These are phyloP conservation scores for Suillus weaverae DNA, from an alignment of 768 basidiomycete species.

Conservation along the genomic window DNA sequence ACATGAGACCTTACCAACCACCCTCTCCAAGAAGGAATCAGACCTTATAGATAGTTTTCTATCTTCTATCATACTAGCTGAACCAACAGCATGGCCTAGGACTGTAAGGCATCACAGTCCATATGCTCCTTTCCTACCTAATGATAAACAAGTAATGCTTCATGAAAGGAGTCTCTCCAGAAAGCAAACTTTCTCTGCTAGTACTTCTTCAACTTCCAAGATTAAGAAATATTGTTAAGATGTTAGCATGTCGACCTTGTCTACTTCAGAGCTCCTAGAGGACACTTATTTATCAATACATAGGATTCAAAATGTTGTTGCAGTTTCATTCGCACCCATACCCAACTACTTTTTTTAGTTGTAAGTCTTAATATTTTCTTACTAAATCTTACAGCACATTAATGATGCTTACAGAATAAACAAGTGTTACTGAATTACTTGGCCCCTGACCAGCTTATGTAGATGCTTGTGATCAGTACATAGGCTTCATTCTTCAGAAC, in stretches of 20 bases:
- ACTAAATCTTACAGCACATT: not conserved
- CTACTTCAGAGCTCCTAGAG: not conserved
- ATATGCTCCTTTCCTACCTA: not conserved
- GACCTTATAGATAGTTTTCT: not conserved
- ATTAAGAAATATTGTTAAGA: not conserved
- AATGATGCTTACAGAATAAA: not conserved
- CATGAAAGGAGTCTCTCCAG: not conserved
- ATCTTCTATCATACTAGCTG: not conserved
- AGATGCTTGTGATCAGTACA: not conserved
- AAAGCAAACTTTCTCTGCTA: not conserved
- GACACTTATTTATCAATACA: not conserved
- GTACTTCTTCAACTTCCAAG: not conserved
- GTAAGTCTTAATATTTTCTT: not conserved
- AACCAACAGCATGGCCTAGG: not conserved
- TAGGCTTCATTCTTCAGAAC: not conserved
- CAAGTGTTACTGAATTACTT: not conserved
- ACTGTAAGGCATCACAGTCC: not conserved
- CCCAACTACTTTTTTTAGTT: not conserved
- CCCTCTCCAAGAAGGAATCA: not conserved
- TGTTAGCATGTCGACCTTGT: not conserved
- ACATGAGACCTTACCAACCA: not conserved
- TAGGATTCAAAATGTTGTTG: too few species aligned
- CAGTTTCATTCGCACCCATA: not conserved
- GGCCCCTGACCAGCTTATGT: not conserved
- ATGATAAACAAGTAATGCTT: not conserved